Conservation (phyloP, 139 green algal genomes). For the Chlamydomonas sp. region DNA sequence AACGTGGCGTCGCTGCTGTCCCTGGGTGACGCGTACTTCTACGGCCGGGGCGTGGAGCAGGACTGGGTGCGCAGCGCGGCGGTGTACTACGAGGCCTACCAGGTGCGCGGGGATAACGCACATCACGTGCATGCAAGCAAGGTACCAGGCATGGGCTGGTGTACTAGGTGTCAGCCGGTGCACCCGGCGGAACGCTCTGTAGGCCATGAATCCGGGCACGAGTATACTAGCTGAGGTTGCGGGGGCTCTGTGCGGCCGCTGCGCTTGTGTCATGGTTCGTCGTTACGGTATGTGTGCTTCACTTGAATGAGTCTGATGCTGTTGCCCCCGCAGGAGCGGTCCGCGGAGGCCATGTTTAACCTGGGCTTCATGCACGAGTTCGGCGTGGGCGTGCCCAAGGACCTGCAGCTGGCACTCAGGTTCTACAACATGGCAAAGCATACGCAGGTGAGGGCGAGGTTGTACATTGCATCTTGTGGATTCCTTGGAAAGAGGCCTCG, state of each 20-base stretch:
- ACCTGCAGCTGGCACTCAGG: conserved; percentile 63
- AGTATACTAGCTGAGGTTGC: too few species aligned
- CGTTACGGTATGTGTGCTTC: neutral
- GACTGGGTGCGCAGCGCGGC: conserved; percentile 58
- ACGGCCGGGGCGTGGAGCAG: conserved; percentile 73
- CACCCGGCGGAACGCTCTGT: too few species aligned
- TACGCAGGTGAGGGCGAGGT: conserved; percentile 25
- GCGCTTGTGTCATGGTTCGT: neutral
- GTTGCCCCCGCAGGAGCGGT: conserved; percentile 46
- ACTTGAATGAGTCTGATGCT: neutral
- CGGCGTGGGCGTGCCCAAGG: conserved; percentile 81
- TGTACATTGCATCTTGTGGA: too few species aligned
- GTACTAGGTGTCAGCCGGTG: neutral
- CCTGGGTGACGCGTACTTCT: conserved; percentile 91
- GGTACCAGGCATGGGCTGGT: too few species aligned
- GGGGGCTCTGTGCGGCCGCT: too few species aligned
- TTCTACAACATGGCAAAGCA: conserved; percentile 74
- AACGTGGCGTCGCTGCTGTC: conserved; percentile 80
- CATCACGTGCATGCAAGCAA: too few species aligned
- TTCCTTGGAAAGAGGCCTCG: too few species aligned
- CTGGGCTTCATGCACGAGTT: conserved; percentile 94
- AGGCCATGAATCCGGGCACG: too few species aligned
- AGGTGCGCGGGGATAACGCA: conserved; percentile 16
- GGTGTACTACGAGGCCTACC: conserved; percentile 70
- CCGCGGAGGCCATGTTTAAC: conserved; percentile 92